Conservation (phyloP, 2,329 filamentous ascomycete species). For the Gnomoniopsis smithogilvyi region DNA sequence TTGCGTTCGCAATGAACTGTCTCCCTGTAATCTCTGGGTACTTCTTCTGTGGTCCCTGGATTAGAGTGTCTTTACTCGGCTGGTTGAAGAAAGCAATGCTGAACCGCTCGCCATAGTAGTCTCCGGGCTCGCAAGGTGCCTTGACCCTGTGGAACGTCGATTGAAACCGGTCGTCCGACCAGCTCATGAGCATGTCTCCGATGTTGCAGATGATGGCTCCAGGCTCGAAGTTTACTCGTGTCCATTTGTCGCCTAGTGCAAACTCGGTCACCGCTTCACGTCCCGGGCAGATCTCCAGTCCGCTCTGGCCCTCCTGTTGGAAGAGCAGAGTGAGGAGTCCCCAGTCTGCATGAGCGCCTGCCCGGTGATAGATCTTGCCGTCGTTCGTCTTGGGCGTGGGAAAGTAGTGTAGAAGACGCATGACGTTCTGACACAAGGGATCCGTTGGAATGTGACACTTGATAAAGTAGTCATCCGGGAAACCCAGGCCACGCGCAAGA, state of each 20-base stretch:
- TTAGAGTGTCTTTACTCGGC: slow-evolving; percentile 48
- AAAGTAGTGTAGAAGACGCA: slow-evolving; percentile 36
- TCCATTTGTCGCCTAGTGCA: slow-evolving; percentile 53
- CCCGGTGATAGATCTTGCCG: slow-evolving; percentile 42
- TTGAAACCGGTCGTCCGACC: slow-evolving; percentile 60
- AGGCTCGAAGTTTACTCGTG: slow-evolving; percentile 45
- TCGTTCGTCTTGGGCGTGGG: slow-evolving; percentile 18
- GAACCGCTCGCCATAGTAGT: slow-evolving; percentile 51
- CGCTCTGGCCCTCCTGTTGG: slow-evolving; percentile 50
- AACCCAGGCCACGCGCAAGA: slow-evolving; percentile 51
- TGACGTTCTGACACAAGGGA: slow-evolving; percentile 49
- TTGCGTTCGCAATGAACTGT: slow-evolving; percentile 52
- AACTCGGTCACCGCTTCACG: slow-evolving; percentile 52
- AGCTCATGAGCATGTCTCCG: slow-evolving; percentile 56
- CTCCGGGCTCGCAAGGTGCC: slow-evolving; percentile 27
- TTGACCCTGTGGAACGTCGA: slow-evolving; percentile 54
- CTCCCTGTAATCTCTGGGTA: slow-evolving; percentile 53
- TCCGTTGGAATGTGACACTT: slow-evolving; percentile 46
- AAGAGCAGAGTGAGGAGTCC: slow-evolving; percentile 58
- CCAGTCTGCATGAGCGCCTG: slow-evolving; percentile 58
- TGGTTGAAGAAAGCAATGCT: slow-evolving; percentile 61
- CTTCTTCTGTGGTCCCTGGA: slow-evolving; percentile 53
- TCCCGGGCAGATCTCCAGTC: slow-evolving; percentile 56
- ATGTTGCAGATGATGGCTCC: slow-evolving; percentile 56
- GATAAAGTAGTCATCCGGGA: slow-evolving; percentile 51